Conservation (phyloP, 306 rosid genomes). For the Hippophae gyantsensis region DNA sequence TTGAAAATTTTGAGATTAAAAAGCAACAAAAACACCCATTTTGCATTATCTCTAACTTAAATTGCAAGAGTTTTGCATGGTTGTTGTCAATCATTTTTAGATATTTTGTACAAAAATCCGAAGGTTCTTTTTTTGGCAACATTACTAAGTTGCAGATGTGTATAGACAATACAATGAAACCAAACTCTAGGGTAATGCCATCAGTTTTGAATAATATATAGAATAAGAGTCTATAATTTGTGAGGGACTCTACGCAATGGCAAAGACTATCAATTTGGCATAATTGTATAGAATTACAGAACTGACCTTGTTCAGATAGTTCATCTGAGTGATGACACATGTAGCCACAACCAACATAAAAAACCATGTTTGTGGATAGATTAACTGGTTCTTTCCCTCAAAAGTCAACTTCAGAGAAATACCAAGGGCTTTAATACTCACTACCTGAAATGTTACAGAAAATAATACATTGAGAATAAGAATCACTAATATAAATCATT, state of each 20-base stretch:
- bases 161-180: too few species aligned
- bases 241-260: not conserved
- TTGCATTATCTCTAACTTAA: too few species aligned
- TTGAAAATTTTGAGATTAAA: not conserved
- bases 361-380: conserved; percentile 69
- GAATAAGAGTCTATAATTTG: too few species aligned
- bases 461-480: not conserved
- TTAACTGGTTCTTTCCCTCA: conserved; percentile 75
- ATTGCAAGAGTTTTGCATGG: too few species aligned
- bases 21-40: too few species aligned
- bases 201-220: too few species aligned
- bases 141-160: too few species aligned
- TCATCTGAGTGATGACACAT: conserved; percentile 72
- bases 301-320: conserved; percentile 80
- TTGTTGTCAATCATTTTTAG: too few species aligned
- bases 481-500: too few species aligned
- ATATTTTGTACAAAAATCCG: too few species aligned
- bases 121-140: too few species aligned
- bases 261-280: not conserved
- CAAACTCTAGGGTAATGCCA: too few species aligned
- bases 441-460: conserved; percentile 46
- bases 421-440: conserved; percentile 95
- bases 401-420: conserved; percentile 77
- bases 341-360: conserved; percentile 63
- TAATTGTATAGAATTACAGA: not conserved